phyloP scores from a whole-genome alignment of 139 green algal genomes.

The Chlamydomonas schloesseri region DNA sequence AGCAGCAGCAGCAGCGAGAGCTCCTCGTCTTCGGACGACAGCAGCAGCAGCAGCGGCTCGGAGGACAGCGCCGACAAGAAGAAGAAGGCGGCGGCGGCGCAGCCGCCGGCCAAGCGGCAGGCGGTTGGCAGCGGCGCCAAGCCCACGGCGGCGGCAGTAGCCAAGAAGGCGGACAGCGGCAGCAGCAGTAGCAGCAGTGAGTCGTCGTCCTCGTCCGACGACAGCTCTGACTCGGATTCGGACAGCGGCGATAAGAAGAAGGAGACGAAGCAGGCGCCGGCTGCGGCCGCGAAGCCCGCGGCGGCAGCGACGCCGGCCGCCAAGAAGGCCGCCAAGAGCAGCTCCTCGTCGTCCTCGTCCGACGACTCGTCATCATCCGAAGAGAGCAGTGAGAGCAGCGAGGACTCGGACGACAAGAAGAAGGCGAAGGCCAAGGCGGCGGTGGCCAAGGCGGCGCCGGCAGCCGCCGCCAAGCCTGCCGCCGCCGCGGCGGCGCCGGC shows the following conservation, averaged over 20 bases:
- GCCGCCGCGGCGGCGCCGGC: neutral
- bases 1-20: neutral
- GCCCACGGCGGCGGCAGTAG: neutral
- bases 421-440: neutral
- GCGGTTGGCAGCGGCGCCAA: neutral
- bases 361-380: too few species aligned
- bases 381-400: neutral
- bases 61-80: neutral
- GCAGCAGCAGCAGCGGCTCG: neutral
- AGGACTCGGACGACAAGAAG: neutral
- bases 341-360: too few species aligned
- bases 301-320: too few species aligned
- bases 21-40: neutral
- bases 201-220: neutral
- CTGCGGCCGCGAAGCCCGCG: neutral
- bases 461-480: neutral
- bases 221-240: neutral
- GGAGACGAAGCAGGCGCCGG: neutral
- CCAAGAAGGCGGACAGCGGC: neutral
- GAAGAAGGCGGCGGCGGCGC: neutral
- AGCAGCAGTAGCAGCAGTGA: too few species aligned
- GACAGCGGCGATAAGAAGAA: neutral
- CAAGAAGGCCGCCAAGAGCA: too few species aligned
- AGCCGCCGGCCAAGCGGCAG: conserved; percentile 13
- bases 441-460: neutral